Percentiles rank a stretch among this genome's conserved stretches.
These are phyloP conservation scores for Blastomyces percursus DNA, from an alignment of 2,329 filamentous ascomycete species.

Conservation along the genomic window DNA sequence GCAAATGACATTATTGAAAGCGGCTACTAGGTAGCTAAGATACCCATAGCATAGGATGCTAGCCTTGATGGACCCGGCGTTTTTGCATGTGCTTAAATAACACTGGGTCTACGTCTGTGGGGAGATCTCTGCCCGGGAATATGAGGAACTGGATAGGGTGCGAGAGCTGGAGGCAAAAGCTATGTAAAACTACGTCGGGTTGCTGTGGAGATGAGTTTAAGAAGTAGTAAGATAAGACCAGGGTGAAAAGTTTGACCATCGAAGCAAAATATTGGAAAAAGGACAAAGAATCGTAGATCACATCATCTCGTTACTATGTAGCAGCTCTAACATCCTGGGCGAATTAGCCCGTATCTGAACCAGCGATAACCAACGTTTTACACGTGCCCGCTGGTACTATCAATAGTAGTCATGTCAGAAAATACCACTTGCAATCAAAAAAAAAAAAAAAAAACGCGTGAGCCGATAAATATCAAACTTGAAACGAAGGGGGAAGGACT, in stretches of 20 bases:
- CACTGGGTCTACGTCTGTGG: background rate
- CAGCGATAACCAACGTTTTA: too few relatives aligned
- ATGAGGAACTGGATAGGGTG: background rate
- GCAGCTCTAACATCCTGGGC: background rate
- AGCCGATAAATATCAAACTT: background rate
- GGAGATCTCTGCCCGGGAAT: background rate
- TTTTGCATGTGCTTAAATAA: background rate
- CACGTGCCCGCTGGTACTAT: too few relatives aligned
- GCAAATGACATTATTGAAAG: background rate
- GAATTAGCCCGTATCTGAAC: background rate
- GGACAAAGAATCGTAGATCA: background rate
- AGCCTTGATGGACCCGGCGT: background rate
- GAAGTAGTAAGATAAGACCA: background rate
- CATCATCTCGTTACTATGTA: background rate
- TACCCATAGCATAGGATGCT: background rate
- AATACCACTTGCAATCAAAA: background rate
- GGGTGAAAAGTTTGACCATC: background rate
- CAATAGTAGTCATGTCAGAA: background rate
- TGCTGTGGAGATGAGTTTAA: background rate
- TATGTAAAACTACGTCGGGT: background rate
- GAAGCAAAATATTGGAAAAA: background rate
- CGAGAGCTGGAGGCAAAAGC: background rate
- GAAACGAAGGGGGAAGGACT: background rate
- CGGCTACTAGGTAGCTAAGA: background rate
- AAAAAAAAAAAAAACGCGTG: background rate